Conservation (phyloP, 2,329 filamentous ascomycete species). For the Pseudogymnoascus sp. region DNA sequence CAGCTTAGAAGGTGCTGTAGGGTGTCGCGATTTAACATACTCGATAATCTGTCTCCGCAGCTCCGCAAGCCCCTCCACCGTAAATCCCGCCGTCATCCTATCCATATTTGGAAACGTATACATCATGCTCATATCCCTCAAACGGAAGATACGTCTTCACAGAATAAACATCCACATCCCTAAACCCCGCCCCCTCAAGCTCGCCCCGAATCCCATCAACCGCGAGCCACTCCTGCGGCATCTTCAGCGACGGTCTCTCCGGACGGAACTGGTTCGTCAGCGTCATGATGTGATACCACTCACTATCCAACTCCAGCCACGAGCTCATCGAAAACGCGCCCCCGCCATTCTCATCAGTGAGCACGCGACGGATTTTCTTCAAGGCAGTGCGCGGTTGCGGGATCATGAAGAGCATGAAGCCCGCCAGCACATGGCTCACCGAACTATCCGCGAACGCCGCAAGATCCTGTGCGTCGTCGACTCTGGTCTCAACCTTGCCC, state of each 20-base stretch:
- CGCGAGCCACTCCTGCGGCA: conserved; percentile 4
- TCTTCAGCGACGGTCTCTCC: not conserved
- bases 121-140: conserved; percentile 1
- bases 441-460: not conserved
- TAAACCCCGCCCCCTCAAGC: conserved; percentile 8
- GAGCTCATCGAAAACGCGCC: conserved; percentile 9
- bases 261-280: not conserved
- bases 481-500: not conserved
- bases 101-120: conserved; percentile 4
- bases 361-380: not conserved
- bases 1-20: not conserved
- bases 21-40: not conserved
- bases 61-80: not conserved
- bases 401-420: not conserved
- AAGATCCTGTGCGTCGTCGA: not conserved
- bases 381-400: not conserved
- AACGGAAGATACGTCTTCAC: conserved; percentile 11
- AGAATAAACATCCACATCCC: conserved; percentile 5
- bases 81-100: conserved; percentile 7
- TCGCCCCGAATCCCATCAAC: conserved; percentile 7
- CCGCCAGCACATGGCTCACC: not conserved
- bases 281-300: conserved; percentile 8
- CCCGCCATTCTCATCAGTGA: not conserved
- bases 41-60: conserved; percentile 6
- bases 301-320: not conserved